Percentiles rank a stretch among this genome's conserved stretches.
Conservation (phyloP, 306 rosid species). For the Vigna mungo region DNA sequence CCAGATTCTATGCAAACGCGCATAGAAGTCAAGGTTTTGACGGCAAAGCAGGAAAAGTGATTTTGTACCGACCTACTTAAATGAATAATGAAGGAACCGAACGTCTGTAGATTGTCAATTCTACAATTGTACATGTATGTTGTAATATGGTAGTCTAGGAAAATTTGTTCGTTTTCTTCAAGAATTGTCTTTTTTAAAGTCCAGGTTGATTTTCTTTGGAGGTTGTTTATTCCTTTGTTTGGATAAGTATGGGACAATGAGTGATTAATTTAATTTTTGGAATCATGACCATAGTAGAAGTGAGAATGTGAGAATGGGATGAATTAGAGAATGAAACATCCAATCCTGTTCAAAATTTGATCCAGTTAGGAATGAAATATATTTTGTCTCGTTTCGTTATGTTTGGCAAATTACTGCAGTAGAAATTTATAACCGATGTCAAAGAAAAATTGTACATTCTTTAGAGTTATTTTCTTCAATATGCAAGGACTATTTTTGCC, state of each 20-base stretch:
- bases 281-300: constrained; percentile 7
- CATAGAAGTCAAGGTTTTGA: constrained; percentile 47
- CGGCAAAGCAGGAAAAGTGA: constrained; percentile 41
- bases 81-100: constrained; percentile 38
- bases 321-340: background rate
- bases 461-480: background rate
- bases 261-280: background rate
- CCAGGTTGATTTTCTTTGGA: constrained; percentile 29
- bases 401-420: background rate
- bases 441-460: background rate
- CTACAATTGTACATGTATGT: constrained; percentile 49
- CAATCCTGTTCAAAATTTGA: background rate
- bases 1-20: constrained; percentile 35
- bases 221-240: constrained; percentile 19
- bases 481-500: too few species aligned
- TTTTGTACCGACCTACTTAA: constrained; percentile 52
- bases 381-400: background rate
- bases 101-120: constrained; percentile 33
- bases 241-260: background rate
- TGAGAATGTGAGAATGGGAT: background rate
- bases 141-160: constrained; percentile 45
- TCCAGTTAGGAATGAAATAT: background rate
- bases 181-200: constrained; percentile 29
- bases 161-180: constrained; percentile 27
- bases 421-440: background rate